These are phyloP conservation scores for Straminergon stramineum DNA, from an alignment of 225 moss, liverwort and hornwort genomes.

Conservation along the genomic window DNA sequence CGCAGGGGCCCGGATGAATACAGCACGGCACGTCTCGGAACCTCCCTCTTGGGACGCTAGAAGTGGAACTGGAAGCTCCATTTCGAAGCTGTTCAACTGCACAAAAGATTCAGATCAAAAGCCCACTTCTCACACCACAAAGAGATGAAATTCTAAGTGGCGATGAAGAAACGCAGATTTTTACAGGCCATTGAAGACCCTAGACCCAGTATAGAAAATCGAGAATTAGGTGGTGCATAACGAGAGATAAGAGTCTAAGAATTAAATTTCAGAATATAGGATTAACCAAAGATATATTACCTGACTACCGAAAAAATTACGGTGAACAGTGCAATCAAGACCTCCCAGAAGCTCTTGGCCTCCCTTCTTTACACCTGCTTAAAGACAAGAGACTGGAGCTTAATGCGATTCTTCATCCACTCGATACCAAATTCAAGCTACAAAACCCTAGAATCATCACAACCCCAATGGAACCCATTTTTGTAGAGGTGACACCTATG, in stretches of 20 bases:
- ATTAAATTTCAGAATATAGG: not conserved
- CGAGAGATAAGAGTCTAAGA: not conserved
- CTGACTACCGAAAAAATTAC: constrained; percentile 98
- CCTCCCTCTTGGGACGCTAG: constrained; percentile 53
- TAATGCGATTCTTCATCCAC: not conserved
- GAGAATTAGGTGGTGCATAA: not conserved
- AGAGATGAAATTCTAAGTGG: not conserved
- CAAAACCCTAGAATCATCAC: not conserved
- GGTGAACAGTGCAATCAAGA: constrained; percentile 90
- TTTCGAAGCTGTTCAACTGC: constrained; percentile 92
- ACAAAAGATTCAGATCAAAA: not conserved
- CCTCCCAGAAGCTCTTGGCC: constrained; percentile 94
- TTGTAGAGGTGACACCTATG: not conserved
- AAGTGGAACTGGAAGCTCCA: constrained; percentile 68
- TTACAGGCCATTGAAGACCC: not conserved
- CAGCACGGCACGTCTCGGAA: constrained; percentile 65
- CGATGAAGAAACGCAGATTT: not conserved
- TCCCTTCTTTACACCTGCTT: constrained; percentile 76
- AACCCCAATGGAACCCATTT: not conserved
- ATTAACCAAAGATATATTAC: constrained; percentile 3
- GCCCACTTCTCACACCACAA: not conserved
- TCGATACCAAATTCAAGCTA: not conserved
- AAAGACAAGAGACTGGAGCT: not conserved
- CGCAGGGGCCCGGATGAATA: constrained; percentile 94
- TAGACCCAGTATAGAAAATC: not conserved